Evolutionary conservation across 805 yeast genomes (phyloP), one percentile per base, ranked within the genome.

Genomic region (Schwanniomyces pseudopolymorphus): DNA sequence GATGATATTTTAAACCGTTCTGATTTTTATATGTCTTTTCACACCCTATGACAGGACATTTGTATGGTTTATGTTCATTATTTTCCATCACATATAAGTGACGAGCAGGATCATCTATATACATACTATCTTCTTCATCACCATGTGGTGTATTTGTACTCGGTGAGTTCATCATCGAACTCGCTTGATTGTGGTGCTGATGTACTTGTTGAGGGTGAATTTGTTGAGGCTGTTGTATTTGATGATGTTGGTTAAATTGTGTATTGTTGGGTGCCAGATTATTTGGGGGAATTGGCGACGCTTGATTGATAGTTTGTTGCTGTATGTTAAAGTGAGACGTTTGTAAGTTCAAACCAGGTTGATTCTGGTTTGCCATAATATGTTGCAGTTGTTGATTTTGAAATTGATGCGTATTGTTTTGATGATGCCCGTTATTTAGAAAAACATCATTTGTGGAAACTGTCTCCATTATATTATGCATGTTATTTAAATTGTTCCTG

Each of bases 1-100:
- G 79, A 69, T 94, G 99, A 68, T 94, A 94, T 67, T 94, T 94
- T 61, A 94, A 77, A 14, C 99, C 99, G 63, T 94, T 94, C 70
- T 94, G 99, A 67, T 94, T 94, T 72, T 94, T 94, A 68, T 94
- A 94, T 24, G 92, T 91, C 74, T 94, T 94, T 58, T 91, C 97
- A 69, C 99, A 94, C 6, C 99, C 99, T 60, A 90, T 87, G 38
- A 94, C 99, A 0, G 98, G 99, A 72, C 99, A 94, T 65, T 87
- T 90, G 73, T 85, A 94, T 25, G 99, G 99, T 66, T 94, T 85
- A 64, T 89, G 87, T 56, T 91, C 97, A 48, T 88, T 91, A 51
- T 83, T 85, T 67, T 91, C 97, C 74, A 88, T 84, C 27, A 91
- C 96, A 62, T 94, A 92, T 48, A 92, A 70, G 62, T 91, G 94